phyloP scores from a whole-genome alignment of 2,329 filamentous ascomycete species.

The Pseudovirgaria hyperparasitica region DNA sequence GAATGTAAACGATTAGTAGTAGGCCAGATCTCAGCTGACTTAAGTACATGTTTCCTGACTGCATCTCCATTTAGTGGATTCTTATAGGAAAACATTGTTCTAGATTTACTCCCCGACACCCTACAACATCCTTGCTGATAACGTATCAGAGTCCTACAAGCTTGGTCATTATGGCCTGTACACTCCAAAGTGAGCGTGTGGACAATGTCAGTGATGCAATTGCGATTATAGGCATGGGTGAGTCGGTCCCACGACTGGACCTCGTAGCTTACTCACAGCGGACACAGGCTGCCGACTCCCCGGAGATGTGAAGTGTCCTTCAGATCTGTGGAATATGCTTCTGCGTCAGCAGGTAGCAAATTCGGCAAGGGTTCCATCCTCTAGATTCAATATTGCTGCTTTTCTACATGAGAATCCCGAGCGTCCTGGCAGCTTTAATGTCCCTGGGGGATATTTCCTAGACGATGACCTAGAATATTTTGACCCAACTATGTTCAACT shows the following conservation, averaged over 20 bases:
- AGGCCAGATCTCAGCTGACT: no score
- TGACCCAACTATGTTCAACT: constrained; percentile 9
- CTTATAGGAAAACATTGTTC: no score
- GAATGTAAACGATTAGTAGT: no score
- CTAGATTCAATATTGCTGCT: constrained; percentile 1
- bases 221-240: constrained; percentile 1
- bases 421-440: constrained; percentile 1
- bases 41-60: no score
- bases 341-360: neutral
- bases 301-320: constrained; percentile 1
- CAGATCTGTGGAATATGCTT: constrained; percentile 2
- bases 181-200: no score
- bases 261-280: neutral
- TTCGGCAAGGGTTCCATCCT: constrained; percentile 1
- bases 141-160: no score
- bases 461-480: constrained; percentile 7
- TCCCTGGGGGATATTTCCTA: constrained; percentile 5
- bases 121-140: no score
- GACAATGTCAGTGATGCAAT: no score
- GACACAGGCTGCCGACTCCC: constrained; percentile 3
- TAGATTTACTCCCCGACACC: no score
- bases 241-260: neutral
- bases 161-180: no score
- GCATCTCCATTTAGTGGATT: no score
- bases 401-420: constrained; percentile 1